Conservation (phyloP, 306 rosid genomes). For the Fragaria nilgerrensis region DNA sequence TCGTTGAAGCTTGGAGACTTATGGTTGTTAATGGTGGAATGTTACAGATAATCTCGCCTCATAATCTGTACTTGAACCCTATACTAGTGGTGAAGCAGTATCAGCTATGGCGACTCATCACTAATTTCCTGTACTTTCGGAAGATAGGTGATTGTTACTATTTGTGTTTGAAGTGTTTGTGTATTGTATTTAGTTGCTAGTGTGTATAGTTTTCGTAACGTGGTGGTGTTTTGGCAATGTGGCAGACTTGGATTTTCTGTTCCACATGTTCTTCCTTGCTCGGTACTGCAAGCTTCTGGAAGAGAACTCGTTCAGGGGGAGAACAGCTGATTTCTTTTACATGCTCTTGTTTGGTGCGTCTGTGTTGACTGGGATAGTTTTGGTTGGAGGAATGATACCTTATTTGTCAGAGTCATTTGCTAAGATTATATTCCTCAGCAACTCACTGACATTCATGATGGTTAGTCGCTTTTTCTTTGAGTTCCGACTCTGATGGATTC, state of each 20-base stretch:
- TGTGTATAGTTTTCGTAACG: slow-evolving; percentile 23
- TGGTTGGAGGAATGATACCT: slow-evolving; percentile 95
- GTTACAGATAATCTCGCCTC: slow-evolving; percentile 87
- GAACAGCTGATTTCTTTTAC: slow-evolving; percentile 93
- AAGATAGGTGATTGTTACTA: slow-evolving; percentile 65
- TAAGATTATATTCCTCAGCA: slow-evolving; percentile 88
- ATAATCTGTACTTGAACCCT: slow-evolving; percentile 86
- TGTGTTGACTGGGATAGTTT: slow-evolving; percentile 85
- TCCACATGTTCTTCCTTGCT: slow-evolving; percentile 97
- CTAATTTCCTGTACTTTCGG: slow-evolving; percentile 88
- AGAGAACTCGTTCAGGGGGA: slow-evolving; percentile 97
- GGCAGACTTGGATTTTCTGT: slow-evolving; percentile 95
- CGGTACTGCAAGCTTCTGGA: slow-evolving; percentile 99
- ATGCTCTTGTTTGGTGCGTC: slow-evolving; percentile 93
- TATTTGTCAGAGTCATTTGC: slow-evolving; percentile 83
- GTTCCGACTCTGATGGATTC: background rate
- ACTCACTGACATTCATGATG: slow-evolving; percentile 97
- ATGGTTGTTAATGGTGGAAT: slow-evolving; percentile 5
- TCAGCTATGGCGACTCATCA: slow-evolving; percentile 88
- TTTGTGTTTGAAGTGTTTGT: background rate
- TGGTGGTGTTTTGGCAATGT: slow-evolving; percentile 24
- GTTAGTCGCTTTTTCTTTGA: slow-evolving; percentile 32
- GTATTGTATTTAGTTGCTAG: slow-evolving; percentile 4
- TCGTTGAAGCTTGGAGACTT: slow-evolving; percentile 15
- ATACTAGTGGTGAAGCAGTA: slow-evolving; percentile 77